Percentiles rank a stretch among this genome's conserved stretches.
These are phyloP conservation scores for Simplicillium sp. DNA, from an alignment of 2,329 filamentous ascomycete species.

Conservation along the genomic window DNA sequence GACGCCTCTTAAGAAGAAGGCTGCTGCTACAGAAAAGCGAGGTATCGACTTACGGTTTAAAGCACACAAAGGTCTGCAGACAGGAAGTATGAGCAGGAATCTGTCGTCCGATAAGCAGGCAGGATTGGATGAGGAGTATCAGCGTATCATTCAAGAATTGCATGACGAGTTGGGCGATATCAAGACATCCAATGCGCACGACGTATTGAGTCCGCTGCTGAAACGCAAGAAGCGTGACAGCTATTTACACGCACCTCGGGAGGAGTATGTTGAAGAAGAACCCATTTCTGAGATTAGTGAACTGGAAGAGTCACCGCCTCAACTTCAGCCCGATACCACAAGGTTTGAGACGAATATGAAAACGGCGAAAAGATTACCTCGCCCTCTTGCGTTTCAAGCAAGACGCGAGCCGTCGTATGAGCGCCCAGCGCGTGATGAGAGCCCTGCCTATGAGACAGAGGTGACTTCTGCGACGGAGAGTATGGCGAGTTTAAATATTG, in stretches of 20 bases:
- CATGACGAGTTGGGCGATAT: constrained; percentile 27
- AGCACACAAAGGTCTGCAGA: constrained; percentile 37
- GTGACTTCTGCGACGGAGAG: background rate
- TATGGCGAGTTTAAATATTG: background rate
- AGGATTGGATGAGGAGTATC: constrained; percentile 31
- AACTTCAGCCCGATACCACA: constrained; percentile 6
- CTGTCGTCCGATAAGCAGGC: constrained; percentile 7
- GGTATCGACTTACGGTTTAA: constrained; percentile 46
- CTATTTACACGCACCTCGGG: background rate
- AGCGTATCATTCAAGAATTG: constrained; percentile 30
- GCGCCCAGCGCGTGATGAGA: background rate
- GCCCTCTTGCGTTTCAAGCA: background rate
- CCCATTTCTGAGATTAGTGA: constrained; percentile 41
- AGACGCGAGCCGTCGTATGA: background rate
- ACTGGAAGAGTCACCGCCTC: constrained; percentile 19
- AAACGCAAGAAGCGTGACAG: constrained; percentile 1
- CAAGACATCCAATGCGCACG: constrained; percentile 8
- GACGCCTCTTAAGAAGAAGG: constrained; percentile 14
- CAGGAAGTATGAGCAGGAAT: constrained; percentile 21
- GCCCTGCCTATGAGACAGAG: background rate
- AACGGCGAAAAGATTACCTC: background rate
- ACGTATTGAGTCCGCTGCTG: constrained; percentile 13
- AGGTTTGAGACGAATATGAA: background rate
- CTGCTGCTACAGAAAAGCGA: constrained; percentile 16
- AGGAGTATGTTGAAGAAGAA: constrained; percentile 13